Conservation (phyloP, 2,329 filamentous ascomycete genomes). For the Fonsecaea erecta region DNA sequence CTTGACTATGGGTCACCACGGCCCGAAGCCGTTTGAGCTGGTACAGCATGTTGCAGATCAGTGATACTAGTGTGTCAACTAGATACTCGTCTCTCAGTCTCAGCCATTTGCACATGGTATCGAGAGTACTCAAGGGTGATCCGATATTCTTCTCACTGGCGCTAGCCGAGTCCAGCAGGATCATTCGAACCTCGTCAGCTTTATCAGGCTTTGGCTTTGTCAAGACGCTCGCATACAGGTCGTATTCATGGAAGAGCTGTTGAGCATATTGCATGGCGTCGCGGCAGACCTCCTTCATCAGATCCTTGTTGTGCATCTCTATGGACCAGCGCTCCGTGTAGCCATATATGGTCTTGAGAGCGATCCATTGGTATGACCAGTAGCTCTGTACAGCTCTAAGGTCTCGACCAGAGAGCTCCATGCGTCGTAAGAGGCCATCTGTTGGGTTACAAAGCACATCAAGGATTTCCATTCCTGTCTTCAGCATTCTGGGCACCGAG, state of each 20-base stretch:
- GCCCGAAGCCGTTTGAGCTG: constrained; percentile 62
- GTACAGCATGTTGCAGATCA: constrained; percentile 81
- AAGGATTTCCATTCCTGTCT: constrained; percentile 65
- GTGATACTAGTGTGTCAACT: constrained; percentile 76
- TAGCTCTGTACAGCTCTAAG: constrained; percentile 71
- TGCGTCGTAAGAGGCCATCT: constrained; percentile 64
- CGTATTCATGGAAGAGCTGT: constrained; percentile 80
- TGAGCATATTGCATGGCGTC: constrained; percentile 95
- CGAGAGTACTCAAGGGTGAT: constrained; percentile 67
- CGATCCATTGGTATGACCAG: constrained; percentile 85
- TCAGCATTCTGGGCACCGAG: constrained; percentile 64
- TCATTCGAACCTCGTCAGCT: constrained; percentile 53
- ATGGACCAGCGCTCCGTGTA: constrained; percentile 84
- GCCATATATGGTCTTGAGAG: constrained; percentile 77
- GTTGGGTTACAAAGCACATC: constrained; percentile 68
- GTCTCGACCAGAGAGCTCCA: constrained; percentile 63
- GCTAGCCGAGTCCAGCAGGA: constrained; percentile 56
- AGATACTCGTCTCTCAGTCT: constrained; percentile 87
- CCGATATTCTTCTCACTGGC: constrained; percentile 25
- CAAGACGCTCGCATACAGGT: constrained; percentile 76
- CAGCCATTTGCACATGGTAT: constrained; percentile 81
- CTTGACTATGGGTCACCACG: constrained; percentile 65
- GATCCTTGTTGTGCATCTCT: constrained; percentile 67
- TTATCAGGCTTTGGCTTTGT: constrained; percentile 50
- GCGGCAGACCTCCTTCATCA: constrained; percentile 91